phyloP scores from a whole-genome alignment of 2,329 filamentous ascomycete genomes.

The Xenosphaeropsis pyriputrescens region DNA sequence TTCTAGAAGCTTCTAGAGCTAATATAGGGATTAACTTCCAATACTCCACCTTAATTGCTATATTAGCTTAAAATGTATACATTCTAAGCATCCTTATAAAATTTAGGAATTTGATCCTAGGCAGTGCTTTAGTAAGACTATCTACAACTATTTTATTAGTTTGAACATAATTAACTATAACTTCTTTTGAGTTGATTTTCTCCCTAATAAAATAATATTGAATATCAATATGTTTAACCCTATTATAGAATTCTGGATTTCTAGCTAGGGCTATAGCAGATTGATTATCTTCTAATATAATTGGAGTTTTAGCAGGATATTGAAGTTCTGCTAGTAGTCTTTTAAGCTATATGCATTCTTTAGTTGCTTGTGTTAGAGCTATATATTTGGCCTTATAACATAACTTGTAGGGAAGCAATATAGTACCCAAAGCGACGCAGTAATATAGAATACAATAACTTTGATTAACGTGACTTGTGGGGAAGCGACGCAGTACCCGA shows the following conservation, averaged over 20 bases:
- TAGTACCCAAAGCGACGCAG: too few species aligned
- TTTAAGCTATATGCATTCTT: not conserved
- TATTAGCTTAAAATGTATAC: too few species aligned
- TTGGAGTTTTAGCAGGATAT: not conserved
- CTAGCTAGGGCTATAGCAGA: not conserved
- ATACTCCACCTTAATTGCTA: too few species aligned
- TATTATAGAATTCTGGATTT: not conserved
- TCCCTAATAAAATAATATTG: slow-evolving; percentile 1
- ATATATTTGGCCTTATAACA: not conserved
- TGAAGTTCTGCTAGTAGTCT: not conserved
- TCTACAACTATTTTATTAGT: not conserved
- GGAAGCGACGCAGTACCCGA: too few species aligned
- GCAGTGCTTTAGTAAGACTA: slow-evolving; percentile 1
- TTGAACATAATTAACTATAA: not conserved
- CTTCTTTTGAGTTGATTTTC: not conserved
- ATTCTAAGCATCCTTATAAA: slow-evolving; percentile 14
- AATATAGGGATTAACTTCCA: too few species aligned
- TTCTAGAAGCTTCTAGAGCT: too few species aligned
- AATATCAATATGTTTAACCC: slow-evolving; percentile 1
- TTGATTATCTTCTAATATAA: slow-evolving; percentile 1
- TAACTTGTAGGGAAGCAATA: too few species aligned
- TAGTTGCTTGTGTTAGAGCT: not conserved
- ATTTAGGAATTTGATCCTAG: slow-evolving; percentile 15
- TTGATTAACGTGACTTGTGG: too few species aligned
- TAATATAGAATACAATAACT: too few species aligned